Evolutionary conservation across 768 basidiomycete species (phyloP).

Genomic region (Termitomyces sp.): DNA sequence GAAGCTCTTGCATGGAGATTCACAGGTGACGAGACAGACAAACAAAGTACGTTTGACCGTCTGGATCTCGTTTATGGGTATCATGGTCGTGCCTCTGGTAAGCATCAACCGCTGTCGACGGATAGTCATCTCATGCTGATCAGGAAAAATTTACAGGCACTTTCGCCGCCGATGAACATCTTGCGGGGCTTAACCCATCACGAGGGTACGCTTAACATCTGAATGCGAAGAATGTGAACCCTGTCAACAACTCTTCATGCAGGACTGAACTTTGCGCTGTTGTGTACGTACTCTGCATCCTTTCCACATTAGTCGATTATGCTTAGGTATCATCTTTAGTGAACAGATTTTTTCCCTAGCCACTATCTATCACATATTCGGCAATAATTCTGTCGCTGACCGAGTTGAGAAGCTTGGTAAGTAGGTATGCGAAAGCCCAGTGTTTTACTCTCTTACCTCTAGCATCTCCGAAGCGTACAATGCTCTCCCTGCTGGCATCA

Average conservation of each 20-base stretch:
- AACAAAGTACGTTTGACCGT: conserved; percentile 34
- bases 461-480: conserved; percentile 16
- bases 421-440: background rate
- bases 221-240: background rate
- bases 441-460: conserved; percentile 27
- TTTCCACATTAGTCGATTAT: background rate
- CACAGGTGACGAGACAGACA: conserved; percentile 35
- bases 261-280: conserved; percentile 34
- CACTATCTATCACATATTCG: conserved; percentile 37
- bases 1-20: conserved; percentile 41
- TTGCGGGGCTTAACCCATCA: conserved; percentile 38
- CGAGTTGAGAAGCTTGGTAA: conserved; percentile 35
- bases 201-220: conserved; percentile 26
- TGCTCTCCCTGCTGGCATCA: conserved; percentile 35
- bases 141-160: conserved; percentile 23
- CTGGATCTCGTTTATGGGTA: conserved; percentile 35
- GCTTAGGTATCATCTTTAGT: conserved; percentile 14
- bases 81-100: conserved; percentile 35
- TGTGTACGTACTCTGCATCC: conserved; percentile 28
- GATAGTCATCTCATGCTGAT: background rate
- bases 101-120: background rate
- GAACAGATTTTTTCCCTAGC: conserved; percentile 43
- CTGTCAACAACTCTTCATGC: background rate
- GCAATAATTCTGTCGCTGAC: conserved; percentile 39
- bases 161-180: conserved; percentile 39